Percentiles rank a stretch among this genome's conserved stretches.
Conservation (phyloP, 2,329 filamentous ascomycete species). For the Coniochaeta prunicola region DNA sequence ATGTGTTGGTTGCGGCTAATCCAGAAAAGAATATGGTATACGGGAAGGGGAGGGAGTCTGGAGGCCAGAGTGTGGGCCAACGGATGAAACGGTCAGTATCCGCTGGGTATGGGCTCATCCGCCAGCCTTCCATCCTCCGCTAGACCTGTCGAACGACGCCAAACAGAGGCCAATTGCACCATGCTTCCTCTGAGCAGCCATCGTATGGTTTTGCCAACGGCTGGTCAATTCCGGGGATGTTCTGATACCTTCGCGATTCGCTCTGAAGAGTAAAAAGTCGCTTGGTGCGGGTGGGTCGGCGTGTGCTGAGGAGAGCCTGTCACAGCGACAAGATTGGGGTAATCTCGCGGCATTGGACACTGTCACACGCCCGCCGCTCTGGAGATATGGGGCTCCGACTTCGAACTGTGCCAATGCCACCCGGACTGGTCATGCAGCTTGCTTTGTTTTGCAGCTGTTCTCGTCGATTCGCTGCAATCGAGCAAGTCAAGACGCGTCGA, state of each 20-base stretch:
- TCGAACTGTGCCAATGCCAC: not conserved
- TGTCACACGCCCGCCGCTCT: constrained; percentile 5
- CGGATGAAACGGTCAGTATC: not conserved
- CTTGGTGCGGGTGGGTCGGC: constrained; percentile 5
- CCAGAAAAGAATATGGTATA: too few species aligned
- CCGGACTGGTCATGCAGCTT: not conserved
- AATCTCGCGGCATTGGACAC: constrained; percentile 22
- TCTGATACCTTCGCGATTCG: constrained; percentile 18
- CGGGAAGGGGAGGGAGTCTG: too few species aligned
- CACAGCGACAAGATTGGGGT: constrained; percentile 20
- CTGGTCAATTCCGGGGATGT: not conserved
- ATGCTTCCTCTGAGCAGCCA: not conserved
- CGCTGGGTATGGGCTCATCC: not conserved
- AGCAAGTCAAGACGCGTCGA: not conserved
- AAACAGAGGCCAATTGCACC: not conserved
- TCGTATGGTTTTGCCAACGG: not conserved
- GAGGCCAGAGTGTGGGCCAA: not conserved
- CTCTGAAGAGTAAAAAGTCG: constrained; percentile 2
- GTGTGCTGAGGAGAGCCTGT: constrained; percentile 17
- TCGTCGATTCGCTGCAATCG: not conserved
- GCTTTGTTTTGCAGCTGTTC: not conserved
- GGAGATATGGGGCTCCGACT: not conserved
- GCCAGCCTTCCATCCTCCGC: not conserved
- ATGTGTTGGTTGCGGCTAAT: not conserved
- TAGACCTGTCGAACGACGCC: not conserved